Evolutionary conservation across 257 asterid species (phyloP).

Genomic region (Solanum etuberosum): DNA sequence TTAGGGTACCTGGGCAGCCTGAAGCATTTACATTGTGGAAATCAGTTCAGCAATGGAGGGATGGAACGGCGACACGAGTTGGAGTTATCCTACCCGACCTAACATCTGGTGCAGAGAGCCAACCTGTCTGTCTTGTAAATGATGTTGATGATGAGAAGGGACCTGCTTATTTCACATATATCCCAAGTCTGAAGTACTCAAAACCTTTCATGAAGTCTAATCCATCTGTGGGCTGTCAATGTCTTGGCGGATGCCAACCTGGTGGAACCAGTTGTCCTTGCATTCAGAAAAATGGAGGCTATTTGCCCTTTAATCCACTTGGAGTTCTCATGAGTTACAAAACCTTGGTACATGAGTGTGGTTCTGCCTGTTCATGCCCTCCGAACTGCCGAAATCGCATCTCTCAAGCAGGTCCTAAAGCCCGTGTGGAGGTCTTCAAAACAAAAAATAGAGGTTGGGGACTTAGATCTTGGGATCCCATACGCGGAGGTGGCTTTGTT

Average conservation of each 20-base stretch:
- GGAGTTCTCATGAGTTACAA: conserved; percentile 56
- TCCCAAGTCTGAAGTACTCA: conserved; percentile 38
- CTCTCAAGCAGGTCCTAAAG: conserved; percentile 62
- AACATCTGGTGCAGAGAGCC: conserved; percentile 67
- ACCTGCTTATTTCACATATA: conserved; percentile 78
- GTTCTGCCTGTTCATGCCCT: conserved; percentile 63
- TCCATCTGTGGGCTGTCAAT: conserved; percentile 48
- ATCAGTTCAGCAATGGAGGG: conserved; percentile 81
- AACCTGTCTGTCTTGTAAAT: conserved; percentile 71
- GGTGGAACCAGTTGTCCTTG: conserved; percentile 65
- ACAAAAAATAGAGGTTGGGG: conserved; percentile 92
- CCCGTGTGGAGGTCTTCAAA: conserved; percentile 71
- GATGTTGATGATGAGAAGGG: conserved; percentile 85
- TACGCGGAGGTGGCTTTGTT: conserved; percentile 71
- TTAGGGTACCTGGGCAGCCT: conserved; percentile 76
- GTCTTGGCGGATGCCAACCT: conserved; percentile 79
- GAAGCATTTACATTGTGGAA: conserved; percentile 77
- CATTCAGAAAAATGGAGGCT: conserved; percentile 46
- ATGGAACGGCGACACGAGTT: conserved; percentile 42
- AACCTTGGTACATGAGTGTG: conserved; percentile 62
- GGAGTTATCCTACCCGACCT: conserved; percentile 79
- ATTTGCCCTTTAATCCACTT: conserved; percentile 49
- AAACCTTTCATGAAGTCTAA: conserved; percentile 36
- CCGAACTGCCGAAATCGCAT: conserved; percentile 62
- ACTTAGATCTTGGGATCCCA: conserved; percentile 93